These are phyloP conservation scores for Suillus placidus DNA, from an alignment of 768 basidiomycete species.

Conservation along the genomic window DNA sequence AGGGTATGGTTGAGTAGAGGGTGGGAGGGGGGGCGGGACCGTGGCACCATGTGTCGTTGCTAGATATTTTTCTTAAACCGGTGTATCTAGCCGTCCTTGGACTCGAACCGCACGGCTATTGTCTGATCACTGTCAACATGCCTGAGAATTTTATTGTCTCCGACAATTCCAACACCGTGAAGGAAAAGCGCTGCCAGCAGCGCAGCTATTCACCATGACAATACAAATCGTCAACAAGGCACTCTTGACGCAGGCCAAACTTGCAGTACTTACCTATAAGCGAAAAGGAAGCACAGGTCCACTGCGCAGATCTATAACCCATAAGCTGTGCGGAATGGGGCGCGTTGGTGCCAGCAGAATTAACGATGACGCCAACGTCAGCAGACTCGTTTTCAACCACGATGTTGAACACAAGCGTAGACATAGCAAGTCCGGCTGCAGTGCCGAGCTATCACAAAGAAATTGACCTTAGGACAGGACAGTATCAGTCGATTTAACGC, in stretches of 20 bases:
- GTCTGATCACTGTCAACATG: conserved; percentile 26
- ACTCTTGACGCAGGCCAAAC: background rate
- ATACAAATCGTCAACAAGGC: conserved; percentile 3
- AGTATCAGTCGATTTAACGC: background rate
- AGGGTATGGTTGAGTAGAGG: background rate
- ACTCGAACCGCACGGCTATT: conserved; percentile 11
- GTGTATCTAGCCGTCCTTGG: background rate
- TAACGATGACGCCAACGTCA: conserved; percentile 34
- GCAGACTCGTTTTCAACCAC: conserved; percentile 40
- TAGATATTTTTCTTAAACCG: background rate
- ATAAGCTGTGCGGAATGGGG: conserved; percentile 42
- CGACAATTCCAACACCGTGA: conserved; percentile 44
- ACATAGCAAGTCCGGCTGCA: conserved; percentile 68
- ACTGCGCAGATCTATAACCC: conserved; percentile 66
- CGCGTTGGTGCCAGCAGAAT: conserved; percentile 31
- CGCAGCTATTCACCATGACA: conserved; percentile 22
- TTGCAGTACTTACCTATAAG: conserved; percentile 48
- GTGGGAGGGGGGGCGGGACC: background rate
- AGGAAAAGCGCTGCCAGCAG: conserved; percentile 41
- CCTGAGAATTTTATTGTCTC: conserved; percentile 23
- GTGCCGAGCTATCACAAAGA: conserved; percentile 54
- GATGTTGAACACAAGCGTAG: conserved; percentile 69
- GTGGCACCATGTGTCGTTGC: background rate
- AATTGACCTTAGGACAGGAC: background rate
- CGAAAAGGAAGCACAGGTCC: conserved; percentile 61